These are phyloP conservation scores for Arachis hypogaea DNA, from an alignment of 306 rosid genomes.

Conservation along the genomic window DNA sequence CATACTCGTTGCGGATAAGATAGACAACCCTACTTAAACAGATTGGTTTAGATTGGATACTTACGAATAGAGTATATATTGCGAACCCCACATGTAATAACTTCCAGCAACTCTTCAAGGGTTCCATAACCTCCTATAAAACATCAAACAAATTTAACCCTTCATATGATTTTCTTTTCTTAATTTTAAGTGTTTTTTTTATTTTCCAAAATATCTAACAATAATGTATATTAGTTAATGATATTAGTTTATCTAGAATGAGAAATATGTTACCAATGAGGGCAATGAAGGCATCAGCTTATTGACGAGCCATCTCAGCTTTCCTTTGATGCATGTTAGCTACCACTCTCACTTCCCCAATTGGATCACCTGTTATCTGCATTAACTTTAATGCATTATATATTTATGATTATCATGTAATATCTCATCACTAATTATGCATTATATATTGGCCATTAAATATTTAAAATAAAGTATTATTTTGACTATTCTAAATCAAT, in stretches of 20 bases:
- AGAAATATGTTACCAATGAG: conserved; percentile 60
- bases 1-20: no score
- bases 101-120: conserved; percentile 83
- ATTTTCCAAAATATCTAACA: no score
- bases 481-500: neutral
- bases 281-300: conserved; percentile 80
- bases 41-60: no score
- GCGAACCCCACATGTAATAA: conserved; percentile 47
- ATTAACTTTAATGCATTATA: neutral
- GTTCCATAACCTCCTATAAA: conserved; percentile 81
- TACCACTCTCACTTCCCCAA: conserved; percentile 77
- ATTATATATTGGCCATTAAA: no score
- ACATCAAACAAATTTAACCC: neutral
- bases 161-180: neutral
- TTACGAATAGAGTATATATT: no score
- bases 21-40: no score
- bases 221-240: no score
- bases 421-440: neutral
- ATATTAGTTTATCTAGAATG: no score
- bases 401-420: neutral
- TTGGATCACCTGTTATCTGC: conserved; percentile 72
- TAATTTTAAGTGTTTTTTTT: neutral
- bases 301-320: conserved; percentile 81
- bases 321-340: conserved; percentile 83
- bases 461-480: neutral